Base-by-base conservation (phyloP, 2,329 filamentous ascomycete genomes). In the Colletotrichum karsti region DNA sequence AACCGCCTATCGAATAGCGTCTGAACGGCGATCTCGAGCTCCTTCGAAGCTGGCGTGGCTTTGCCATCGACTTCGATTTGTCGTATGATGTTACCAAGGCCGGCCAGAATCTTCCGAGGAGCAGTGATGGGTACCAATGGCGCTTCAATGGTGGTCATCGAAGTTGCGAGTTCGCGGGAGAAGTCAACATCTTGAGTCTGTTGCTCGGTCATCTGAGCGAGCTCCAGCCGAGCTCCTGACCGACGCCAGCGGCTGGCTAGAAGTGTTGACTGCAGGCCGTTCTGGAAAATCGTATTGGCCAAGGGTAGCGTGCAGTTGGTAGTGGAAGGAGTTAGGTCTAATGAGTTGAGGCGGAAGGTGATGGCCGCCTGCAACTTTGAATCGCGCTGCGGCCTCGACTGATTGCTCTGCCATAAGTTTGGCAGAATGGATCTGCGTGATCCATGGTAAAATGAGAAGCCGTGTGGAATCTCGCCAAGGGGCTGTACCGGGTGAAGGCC, bases 61-160 rank as follows among this genome's bases (percentile, higher is more conserved):
- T 80, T 76, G 5, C 81, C 83, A 22, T 83, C 74, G 18, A 86
- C 79, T 15, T 87, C 81, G 9, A 95, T 76, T 44, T 88, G 86
- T 33, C 91, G 88, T 22, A 96, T 83, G 62, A 97, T 95, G 77
- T 97, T 97, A 4, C 93, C 93, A 73, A 95, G 88, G 37, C 90
- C 89, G 39, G 88, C 86, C 1, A 85, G 80, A 37, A 96, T 89
- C 51, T 79, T 81, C 18, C 92, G 87, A 15, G 91, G 85, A 6
- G 80, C 76, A 0, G 91, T 93, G 37, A 95, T 77, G 1, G 91
- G 88, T 10, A 90, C 77, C 3, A 95, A 78, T 0, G 91, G 84
- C 0, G 26, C 74, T 70, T 58, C 48, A 8, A 8, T 76, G 62
- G 44, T 76, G 71, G 8, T 73, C 63, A 12, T 74, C 62, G 5